Percentiles rank a stretch among this genome's conserved stretches.
phyloP scores from a whole-genome alignment of 148 eudicot genomes.

The Chenopodium suecicum region DNA sequence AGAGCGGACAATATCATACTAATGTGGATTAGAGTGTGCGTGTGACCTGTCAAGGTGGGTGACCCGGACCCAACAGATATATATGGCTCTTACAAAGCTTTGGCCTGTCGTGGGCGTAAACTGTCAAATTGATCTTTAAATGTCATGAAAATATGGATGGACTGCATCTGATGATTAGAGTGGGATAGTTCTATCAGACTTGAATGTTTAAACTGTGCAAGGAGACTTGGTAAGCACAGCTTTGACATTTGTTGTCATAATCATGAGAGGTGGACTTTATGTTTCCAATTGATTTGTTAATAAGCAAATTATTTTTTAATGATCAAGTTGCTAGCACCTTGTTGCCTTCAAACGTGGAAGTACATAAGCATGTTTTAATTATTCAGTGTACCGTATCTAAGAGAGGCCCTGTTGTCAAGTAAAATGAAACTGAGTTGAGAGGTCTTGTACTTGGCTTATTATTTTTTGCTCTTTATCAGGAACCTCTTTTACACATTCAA shows the following conservation, averaged over 20 bases:
- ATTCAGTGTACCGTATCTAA: background rate
- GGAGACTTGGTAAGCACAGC: background rate
- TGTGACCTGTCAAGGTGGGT: too few relatives aligned
- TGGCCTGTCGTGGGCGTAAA: background rate
- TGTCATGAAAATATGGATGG: background rate
- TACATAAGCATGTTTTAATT: background rate
- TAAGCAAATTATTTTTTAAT: background rate
- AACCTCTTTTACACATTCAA: too few relatives aligned
- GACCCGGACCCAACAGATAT: too few relatives aligned
- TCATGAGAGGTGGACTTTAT: background rate
- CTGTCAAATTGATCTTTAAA: background rate
- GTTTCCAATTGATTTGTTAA: background rate
- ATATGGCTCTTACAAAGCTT: background rate
- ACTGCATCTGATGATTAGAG: background rate
- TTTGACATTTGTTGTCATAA: slow-evolving; percentile 3
- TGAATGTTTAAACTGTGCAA: background rate
- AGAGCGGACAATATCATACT: too few relatives aligned
- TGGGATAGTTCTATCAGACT: background rate
- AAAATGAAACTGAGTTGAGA: too few relatives aligned
- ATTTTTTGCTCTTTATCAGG: too few relatives aligned
- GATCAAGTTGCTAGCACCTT: background rate
- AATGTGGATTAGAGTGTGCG: too few relatives aligned
- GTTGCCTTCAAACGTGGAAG: background rate
- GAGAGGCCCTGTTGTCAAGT: background rate
- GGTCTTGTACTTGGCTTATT: too few relatives aligned